A percentile compares a stretch with the other conserved stretches of the same genome.
Evolutionary conservation across 2,329 filamentous ascomycete genomes (phyloP).

Genomic region (Moelleriella libera): DNA sequence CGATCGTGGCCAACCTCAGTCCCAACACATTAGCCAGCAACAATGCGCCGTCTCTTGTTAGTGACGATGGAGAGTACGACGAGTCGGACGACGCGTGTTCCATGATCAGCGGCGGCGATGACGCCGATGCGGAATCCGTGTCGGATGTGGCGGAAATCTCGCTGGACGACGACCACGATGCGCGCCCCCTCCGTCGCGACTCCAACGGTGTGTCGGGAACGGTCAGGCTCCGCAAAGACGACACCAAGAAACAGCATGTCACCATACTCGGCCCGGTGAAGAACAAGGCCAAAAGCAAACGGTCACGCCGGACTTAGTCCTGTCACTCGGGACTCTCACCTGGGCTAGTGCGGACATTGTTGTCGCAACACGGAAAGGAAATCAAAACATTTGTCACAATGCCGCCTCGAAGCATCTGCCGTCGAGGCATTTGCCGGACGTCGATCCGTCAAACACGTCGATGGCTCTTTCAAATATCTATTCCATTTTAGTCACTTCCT

Average conservation of each 20-base stretch:
- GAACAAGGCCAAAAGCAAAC: constrained; percentile 19
- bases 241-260: constrained; percentile 32
- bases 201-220: constrained; percentile 27
- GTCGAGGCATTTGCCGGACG: not conserved
- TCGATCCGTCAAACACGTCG: not conserved
- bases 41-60: constrained; percentile 66
- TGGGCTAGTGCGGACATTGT: not conserved
- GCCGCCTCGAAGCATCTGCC: not conserved
- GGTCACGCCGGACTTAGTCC: constrained; percentile 7
- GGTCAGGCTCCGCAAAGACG: constrained; percentile 38
- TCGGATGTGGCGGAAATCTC: constrained; percentile 49
- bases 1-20: constrained; percentile 47
- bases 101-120: constrained; percentile 42
- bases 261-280: constrained; percentile 39
- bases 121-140: constrained; percentile 42
- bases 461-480: constrained; percentile 2
- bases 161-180: constrained; percentile 41
- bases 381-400: not conserved
- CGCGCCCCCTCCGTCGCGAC: constrained; percentile 28
- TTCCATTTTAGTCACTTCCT: constrained; percentile 5
- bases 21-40: constrained; percentile 59
- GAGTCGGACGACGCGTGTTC: constrained; percentile 53
- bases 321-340: not conserved
- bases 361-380: not conserved
- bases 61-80: constrained; percentile 68